Evolutionary conservation across 179 eudicot genomes (phyloP), one percentile per base, ranked within the genome.

Genomic region (Silene coronaria): DNA sequence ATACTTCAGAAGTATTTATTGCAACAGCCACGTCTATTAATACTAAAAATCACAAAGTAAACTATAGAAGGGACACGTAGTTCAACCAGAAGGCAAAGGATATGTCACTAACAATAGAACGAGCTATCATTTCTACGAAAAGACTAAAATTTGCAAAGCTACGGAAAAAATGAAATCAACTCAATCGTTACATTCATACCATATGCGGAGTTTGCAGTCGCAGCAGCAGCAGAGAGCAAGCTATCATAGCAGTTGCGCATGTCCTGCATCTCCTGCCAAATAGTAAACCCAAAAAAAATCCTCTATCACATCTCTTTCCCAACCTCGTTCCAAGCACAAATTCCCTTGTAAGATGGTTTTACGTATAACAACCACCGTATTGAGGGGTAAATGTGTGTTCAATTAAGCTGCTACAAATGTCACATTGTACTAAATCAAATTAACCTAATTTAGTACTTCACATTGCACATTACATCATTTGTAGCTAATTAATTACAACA

Each of bases 181-280:
- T 42, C 53, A 66, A 30, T 42, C 12, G 75, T 34, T 14, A 70
- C 45, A 72, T 14, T 48, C 63, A 55, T 89, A 92, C 99, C 99
- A 75, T 84, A 95, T 51, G 97, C 97, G 75, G 96, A 85, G 78
- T 95, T 95, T 26, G 96, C 89, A 22, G 97, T 88, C 16, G 99
- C 97, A 30, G 99, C 99, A 84, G 99, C 97, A 36, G 96, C 97
- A 21, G 96, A 91, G 62, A 95, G 91, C 76, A 95, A 88, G 86
- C 93, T 84, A 74, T 95, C 99, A 70, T 92, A 91, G 84, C 99
- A 95, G 71, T 88, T 73, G 78, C 91, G 89, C 97, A 95, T 92
- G 51, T 89, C 90, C 78, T 88, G 85, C 93, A 95, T 92, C 85
- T 95, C 97, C 99, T 95, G 87, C 74, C 78, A 80, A 66, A 68